Base-by-base conservation (phyloP, 1,284 basidiomycete species). In the Ustilago cynodontis region DNA sequence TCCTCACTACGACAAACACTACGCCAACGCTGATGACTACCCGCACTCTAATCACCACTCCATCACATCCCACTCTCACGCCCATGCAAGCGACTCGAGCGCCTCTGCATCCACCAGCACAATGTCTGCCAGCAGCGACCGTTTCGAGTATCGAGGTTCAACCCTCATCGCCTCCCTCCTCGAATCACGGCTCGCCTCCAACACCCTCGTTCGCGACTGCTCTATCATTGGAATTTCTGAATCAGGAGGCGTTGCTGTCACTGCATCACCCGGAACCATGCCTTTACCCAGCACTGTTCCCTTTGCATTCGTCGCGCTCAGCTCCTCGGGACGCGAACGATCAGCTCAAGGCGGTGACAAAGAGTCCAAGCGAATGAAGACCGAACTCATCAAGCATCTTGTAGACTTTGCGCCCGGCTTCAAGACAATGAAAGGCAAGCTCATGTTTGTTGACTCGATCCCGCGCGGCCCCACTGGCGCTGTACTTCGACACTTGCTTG, bases 271-370 rank as follows among this genome's bases (percentile, higher is more conserved):
- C 3, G 47, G 49, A 10, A 55, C 64, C 3, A 1, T 35, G 6
- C 31, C 51, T 1, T 2, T 59, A 1, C 28, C 56, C 9, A 35
- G 39, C 18, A 70, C 62, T 6, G 26, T 28, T 2, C 75, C 75
- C 6, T 56, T 58, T 11, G 64, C 64, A 7, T 73, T 70, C 20
- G 71, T 77, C 1, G 70, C 71, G 2, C 71, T 77, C 45, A 73
- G 64, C 55, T 51, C 57, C 14, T 18, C 54, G 0, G 74, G 74
- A 0, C 55, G 70, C 6, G 70, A 77, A 10, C 70, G 75, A 13
- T 66, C 75, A 2, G 54, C 62, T 3, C 59, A 67, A 14, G 71
- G 71, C 13, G 71, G 71, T n/a, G 75, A 77, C n/a, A 77, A 70
- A 24, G 75, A 73, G 24, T 63, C 71, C 1, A 70, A 68, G 20